Evolutionary conservation across 176 grass and related monocot genomes (phyloP).

Genomic region (Saccharum officinarum): DNA sequence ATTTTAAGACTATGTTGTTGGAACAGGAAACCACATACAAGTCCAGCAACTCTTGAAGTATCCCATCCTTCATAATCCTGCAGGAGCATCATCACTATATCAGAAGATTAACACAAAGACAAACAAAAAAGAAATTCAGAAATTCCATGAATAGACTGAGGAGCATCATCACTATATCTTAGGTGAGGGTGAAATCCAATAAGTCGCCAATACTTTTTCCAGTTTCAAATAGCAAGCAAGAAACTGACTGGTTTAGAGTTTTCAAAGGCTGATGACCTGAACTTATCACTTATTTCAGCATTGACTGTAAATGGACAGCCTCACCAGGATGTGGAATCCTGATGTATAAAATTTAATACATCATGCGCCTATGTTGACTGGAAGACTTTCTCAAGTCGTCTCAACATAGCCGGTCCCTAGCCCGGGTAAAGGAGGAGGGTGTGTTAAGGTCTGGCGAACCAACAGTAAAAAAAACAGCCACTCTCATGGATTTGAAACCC

Average conservation of each 20-base stretch:
- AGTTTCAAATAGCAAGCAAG: not conserved
- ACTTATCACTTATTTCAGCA: not conserved
- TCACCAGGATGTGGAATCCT: conserved; percentile 14
- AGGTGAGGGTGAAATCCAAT: not conserved
- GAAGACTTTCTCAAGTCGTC: too few species aligned
- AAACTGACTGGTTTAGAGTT: not conserved
- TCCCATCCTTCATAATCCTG: conserved; percentile 71
- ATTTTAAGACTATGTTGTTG: conserved; percentile 9
- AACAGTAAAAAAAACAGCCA: too few species aligned
- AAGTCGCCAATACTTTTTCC: not conserved
- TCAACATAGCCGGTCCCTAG: too few species aligned
- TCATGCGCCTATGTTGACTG: too few species aligned
- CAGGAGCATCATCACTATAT: conserved; percentile 36
- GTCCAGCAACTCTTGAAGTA: conserved; percentile 49
- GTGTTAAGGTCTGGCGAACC: too few species aligned
- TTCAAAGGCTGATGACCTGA: not conserved
- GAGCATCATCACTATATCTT: not conserved
- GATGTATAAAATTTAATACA: not conserved
- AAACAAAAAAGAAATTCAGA: not conserved
- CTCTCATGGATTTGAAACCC: too few species aligned
- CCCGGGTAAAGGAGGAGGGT: too few species aligned
- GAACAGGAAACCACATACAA: not conserved
- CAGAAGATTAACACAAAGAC: conserved; percentile 34
- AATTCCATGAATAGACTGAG: not conserved
- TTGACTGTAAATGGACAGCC: not conserved